Evolutionary conservation across 1,284 basidiomycete species (phyloP).

Genomic region (Chalciporus sp.): DNA sequence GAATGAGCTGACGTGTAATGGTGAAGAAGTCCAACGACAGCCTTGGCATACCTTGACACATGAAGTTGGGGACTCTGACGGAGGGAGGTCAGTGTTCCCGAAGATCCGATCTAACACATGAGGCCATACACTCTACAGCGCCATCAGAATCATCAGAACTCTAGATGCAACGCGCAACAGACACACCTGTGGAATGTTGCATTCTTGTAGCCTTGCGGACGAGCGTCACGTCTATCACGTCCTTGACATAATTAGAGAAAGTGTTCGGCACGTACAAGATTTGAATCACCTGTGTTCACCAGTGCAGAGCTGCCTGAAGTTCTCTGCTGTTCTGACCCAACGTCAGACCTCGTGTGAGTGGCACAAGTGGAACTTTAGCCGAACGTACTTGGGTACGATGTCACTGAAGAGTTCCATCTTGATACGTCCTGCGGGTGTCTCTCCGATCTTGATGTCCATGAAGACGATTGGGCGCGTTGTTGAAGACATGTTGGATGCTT

Average conservation of each 20-base stretch:
- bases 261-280: not conserved
- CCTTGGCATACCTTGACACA: constrained; percentile 72
- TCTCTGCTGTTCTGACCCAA: constrained; percentile 85
- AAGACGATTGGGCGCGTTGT: constrained; percentile 84
- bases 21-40: not conserved
- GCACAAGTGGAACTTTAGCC: not conserved
- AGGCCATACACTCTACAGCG: constrained; percentile 67
- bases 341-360: not conserved
- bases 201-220: constrained; percentile 88
- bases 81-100: not conserved
- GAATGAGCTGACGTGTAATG: constrained; percentile 8
- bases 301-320: constrained; percentile 96
- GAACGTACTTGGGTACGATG: constrained; percentile 80
- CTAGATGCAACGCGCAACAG: not conserved
- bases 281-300: constrained; percentile 82
- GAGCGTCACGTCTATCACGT: constrained; percentile 68
- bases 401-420: constrained; percentile 97
- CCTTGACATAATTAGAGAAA: constrained; percentile 22
- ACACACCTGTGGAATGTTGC: constrained; percentile 88
- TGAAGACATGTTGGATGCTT: constrained; percentile 29
- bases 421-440: constrained; percentile 89
- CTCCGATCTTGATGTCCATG: constrained; percentile 95
- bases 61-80: constrained; percentile 73
- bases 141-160: constrained; percentile 1
- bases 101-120: not conserved